phyloP scores from a whole-genome alignment of 352 stramenopile species.

The Pythium oligandrum region DNA sequence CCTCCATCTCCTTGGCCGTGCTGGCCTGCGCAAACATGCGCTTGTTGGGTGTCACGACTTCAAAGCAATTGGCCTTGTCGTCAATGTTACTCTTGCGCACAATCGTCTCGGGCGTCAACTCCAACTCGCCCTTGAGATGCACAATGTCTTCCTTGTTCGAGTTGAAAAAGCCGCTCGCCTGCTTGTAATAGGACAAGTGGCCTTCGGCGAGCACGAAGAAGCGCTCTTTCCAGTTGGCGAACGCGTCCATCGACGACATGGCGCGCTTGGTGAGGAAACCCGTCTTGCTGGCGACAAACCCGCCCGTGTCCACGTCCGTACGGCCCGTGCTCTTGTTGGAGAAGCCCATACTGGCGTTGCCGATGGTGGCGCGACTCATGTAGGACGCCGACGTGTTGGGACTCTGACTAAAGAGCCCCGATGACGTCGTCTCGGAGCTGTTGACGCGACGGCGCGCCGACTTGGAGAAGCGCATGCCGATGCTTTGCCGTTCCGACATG shows the following conservation, averaged over 20 bases:
- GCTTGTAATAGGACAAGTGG: constrained; percentile 86
- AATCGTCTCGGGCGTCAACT: constrained; percentile 74
- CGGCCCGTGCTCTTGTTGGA: constrained; percentile 15
- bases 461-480: constrained; percentile 70
- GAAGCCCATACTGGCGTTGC: constrained; percentile 16
- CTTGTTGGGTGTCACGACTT: constrained; percentile 75
- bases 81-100: constrained; percentile 84
- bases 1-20: constrained; percentile 78
- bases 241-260: constrained; percentile 85
- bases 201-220: constrained; percentile 85
- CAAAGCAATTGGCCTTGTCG: constrained; percentile 85
- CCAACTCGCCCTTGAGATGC: constrained; percentile 78
- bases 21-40: constrained; percentile 85
- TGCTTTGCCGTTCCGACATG: constrained; percentile 23
- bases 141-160: constrained; percentile 84
- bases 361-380: constrained; percentile 52
- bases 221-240: constrained; percentile 86
- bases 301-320: constrained; percentile 8
- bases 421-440: constrained; percentile 47
- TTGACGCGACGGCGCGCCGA: constrained; percentile 55
- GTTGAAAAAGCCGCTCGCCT: constrained; percentile 82
- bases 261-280: constrained; percentile 82
- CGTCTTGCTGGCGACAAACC: constrained; percentile 81
- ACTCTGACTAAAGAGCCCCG: constrained; percentile 28
- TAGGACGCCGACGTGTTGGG: constrained; percentile 35